These are phyloP conservation scores for Vaccinium darrowii DNA, from an alignment of 148 eudicot genomes.

Conservation along the genomic window DNA sequence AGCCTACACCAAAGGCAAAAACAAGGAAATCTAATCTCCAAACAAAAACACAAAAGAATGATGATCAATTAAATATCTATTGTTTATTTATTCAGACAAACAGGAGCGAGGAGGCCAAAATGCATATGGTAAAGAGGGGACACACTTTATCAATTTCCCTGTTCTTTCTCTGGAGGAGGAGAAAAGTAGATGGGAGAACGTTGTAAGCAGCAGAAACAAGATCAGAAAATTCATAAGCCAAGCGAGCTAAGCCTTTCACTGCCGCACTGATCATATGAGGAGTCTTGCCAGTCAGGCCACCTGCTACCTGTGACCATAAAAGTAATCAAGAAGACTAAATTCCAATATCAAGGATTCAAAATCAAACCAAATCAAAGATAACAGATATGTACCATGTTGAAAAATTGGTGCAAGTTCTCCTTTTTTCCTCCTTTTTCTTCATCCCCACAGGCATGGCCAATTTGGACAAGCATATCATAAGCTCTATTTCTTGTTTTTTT, in stretches of 20 bases:
- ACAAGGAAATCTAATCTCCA: background rate
- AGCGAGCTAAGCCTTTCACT: conserved; percentile 93
- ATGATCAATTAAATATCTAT: background rate
- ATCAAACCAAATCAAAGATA: background rate
- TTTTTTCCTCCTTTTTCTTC: conserved; percentile 69
- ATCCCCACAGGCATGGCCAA: conserved; percentile 85
- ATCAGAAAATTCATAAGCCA: conserved; percentile 93
- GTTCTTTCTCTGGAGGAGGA: conserved; percentile 79
- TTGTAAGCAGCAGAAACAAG: conserved; percentile 71
- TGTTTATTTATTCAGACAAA: background rate
- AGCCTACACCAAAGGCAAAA: conserved; percentile 52
- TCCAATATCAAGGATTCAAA: background rate
- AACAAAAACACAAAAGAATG: conserved; percentile 3
- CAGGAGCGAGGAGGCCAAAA: background rate
- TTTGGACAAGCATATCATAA: conserved; percentile 89
- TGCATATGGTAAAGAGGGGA: background rate
- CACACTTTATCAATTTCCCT: conserved; percentile 78
- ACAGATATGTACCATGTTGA: conserved; percentile 54
- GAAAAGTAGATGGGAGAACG: conserved; percentile 77
- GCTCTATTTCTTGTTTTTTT: conserved; percentile 93
- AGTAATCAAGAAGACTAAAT: conserved; percentile 2
- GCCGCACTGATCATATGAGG: conserved; percentile 98
- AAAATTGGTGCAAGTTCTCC: conserved; percentile 65
- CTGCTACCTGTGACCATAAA: conserved; percentile 57
- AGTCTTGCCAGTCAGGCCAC: conserved; percentile 79